These are phyloP conservation scores for Dactylellina sp. DNA, from an alignment of 2,329 filamentous ascomycete species.

Conservation along the genomic window DNA sequence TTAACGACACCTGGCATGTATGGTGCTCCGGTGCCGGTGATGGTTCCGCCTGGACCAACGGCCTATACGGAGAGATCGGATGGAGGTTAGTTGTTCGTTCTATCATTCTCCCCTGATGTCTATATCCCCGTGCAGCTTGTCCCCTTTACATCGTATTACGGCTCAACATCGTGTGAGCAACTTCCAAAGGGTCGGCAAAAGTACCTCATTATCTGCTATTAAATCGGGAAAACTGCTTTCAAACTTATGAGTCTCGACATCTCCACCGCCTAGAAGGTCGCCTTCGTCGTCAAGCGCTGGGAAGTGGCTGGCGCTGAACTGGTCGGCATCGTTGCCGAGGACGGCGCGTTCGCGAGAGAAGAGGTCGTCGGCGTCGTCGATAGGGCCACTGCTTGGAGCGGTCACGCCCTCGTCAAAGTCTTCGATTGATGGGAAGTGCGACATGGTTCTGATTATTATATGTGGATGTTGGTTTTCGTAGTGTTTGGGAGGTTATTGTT, in stretches of 20 bases:
- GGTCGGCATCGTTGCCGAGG: slow-evolving; percentile 90
- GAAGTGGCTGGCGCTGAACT: slow-evolving; percentile 73
- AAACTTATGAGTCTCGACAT: slow-evolving; percentile 69
- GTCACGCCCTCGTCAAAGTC: slow-evolving; percentile 74
- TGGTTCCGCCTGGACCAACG: slow-evolving; percentile 79
- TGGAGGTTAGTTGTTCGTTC: slow-evolving; percentile 15
- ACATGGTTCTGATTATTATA: slow-evolving; percentile 68
- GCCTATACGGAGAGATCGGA: slow-evolving; percentile 66
- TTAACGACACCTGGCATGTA: slow-evolving; percentile 69
- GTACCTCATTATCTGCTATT: slow-evolving; percentile 66
- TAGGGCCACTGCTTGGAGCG: slow-evolving; percentile 65
- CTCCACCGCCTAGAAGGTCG: slow-evolving; percentile 77
- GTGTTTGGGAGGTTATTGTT: slow-evolving; percentile 9
- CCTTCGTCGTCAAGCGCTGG: slow-evolving; percentile 68
- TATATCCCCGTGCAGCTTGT: not conserved
- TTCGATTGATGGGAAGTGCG: slow-evolving; percentile 82
- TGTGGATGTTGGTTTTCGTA: slow-evolving; percentile 1
- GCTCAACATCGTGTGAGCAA: too few relatives aligned
- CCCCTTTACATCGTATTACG: not conserved
- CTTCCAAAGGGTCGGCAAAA: not conserved
- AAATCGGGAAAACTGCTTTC: slow-evolving; percentile 93
- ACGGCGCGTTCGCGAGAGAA: slow-evolving; percentile 88
- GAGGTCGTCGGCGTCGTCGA: slow-evolving; percentile 79
- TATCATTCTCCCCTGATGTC: not conserved
- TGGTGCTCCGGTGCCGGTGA: slow-evolving; percentile 76